Conservation (phyloP, 768 basidiomycete species). For the Hypholoma fasciculare region DNA sequence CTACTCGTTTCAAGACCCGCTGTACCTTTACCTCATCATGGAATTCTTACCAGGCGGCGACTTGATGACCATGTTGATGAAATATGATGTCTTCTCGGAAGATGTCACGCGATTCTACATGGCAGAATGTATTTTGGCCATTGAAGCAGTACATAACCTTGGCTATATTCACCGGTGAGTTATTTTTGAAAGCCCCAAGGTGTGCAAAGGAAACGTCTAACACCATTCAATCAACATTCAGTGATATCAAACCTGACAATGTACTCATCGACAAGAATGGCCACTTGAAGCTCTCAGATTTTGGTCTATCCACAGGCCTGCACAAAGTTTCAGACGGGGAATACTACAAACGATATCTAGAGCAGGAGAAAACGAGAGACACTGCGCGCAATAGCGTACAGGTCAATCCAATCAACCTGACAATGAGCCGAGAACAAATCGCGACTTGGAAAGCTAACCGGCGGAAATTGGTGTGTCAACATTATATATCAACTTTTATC, state of each 20-base stretch:
- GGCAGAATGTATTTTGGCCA: conserved; percentile 97
- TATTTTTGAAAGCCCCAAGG: background rate
- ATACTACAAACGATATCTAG: conserved; percentile 90
- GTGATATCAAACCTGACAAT: conserved; percentile 99
- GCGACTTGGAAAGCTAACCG: conserved; percentile 99
- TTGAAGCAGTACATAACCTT: conserved; percentile 97
- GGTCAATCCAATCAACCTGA: conserved; percentile 96
- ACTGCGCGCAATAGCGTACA: conserved; percentile 91
- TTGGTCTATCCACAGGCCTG: conserved; percentile 95
- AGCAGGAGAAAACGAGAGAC: conserved; percentile 66
- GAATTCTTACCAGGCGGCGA: conserved; percentile 86
- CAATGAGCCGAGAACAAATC: conserved; percentile 95
- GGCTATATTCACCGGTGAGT: conserved; percentile 96
- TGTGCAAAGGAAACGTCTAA: background rate
- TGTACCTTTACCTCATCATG: conserved; percentile 98
- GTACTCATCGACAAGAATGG: conserved; percentile 97
- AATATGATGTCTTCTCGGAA: conserved; percentile 98
- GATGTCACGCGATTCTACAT: conserved; percentile 99
- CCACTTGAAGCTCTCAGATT: conserved; percentile 97
- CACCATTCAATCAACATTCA: conserved; percentile 27
- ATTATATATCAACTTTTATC: background rate
- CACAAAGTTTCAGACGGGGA: conserved; percentile 95
- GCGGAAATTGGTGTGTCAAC: conserved; percentile 75
- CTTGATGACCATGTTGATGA: conserved; percentile 99
- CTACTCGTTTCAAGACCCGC: conserved; percentile 96